Percentiles rank a stretch among this genome's conserved stretches.
Evolutionary conservation across 148 eudicot genomes (phyloP).

Genomic region (Heliamphora exappendiculata): DNA sequence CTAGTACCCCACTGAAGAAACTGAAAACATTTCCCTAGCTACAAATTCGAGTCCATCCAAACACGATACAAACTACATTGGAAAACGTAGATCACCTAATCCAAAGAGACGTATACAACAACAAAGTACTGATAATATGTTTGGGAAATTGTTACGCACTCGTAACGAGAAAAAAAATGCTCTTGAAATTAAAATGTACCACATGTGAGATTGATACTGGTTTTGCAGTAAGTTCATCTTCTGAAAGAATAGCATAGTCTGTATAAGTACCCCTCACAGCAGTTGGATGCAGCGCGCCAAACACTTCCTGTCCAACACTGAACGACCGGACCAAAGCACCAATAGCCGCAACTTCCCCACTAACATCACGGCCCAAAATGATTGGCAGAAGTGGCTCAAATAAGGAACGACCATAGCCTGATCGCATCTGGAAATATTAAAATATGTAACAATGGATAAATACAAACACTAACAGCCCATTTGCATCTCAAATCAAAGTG

Average conservation of each 20-base stretch:
- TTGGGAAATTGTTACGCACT: background rate
- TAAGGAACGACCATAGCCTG: conserved; percentile 91
- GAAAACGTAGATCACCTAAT: background rate
- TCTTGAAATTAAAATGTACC: conserved; percentile 53
- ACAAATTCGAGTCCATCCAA: background rate
- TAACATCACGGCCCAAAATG: conserved; percentile 94
- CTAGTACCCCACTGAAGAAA: background rate
- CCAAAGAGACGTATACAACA: background rate
- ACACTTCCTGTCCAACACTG: conserved; percentile 80
- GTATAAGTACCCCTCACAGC: conserved; percentile 94
- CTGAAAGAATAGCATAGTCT: conserved; percentile 84
- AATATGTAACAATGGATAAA: conserved; percentile 6
- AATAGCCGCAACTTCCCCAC: conserved; percentile 90
- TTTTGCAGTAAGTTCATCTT: conserved; percentile 62
- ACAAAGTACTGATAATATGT: background rate
- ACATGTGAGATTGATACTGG: conserved; percentile 66
- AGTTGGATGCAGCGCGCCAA: conserved; percentile 96
- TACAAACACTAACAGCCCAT: background rate
- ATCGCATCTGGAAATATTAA: conserved; percentile 68
- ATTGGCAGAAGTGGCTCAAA: conserved; percentile 77
- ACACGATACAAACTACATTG: conserved; percentile 1
- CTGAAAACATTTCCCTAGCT: background rate
- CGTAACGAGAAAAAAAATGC: conserved; percentile 3
- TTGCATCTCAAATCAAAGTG: background rate
- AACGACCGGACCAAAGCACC: conserved; percentile 65